Base-by-base conservation (phyloP, 1,139 yeast genomes). In the Hanseniaspora sp. region DNA sequence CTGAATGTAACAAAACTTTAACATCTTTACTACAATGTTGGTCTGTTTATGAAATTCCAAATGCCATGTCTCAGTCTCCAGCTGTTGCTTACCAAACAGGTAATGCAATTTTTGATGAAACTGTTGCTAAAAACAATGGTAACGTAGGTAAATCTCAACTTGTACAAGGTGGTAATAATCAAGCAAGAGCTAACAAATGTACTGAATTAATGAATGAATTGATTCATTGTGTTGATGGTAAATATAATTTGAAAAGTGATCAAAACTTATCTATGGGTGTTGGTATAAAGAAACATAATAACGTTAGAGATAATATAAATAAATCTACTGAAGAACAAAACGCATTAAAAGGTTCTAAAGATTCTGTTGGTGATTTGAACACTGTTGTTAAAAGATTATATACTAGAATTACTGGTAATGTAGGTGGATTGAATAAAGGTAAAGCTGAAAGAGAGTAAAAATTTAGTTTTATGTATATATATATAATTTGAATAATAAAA, bases 11-110 rank as follows among this genome's bases (percentile, higher is more conserved):
- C 58, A 87, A 86, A 55, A 73, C 84, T 59, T 85, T 90, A 92
- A 82, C 94, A 7, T 83, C 86, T 48, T 74, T 90, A 68, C 74
- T 90, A 62, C 86, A 85, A 73, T 90, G 97, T 70, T 90, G 97
- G 97, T 95, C 96, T 5, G 86, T 95, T 35, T 86, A 87, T 70
- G 92, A 95, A 12, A 41, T 51, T 5, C 54, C 54, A 37, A 51
- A 44, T 30, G 41, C 45, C 18, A 31, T 38, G n/a, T 51, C 54
- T 7, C 45, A 51, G n/a, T 51, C 54, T 13, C 46, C 46, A 30
- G 45, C 42, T 4, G 31, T 42, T n/a, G 54, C 48, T 13, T 51
- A 51, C 45, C 40, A 51, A 33, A 51, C 54, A 28, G 54, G 54
- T 6, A 51, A 51, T 31, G 45, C 29, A 30, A 13, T 51, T 28